These are phyloP conservation scores for Pseudopithomyces chartarum DNA, from an alignment of 2,329 filamentous ascomycete species.

Conservation along the genomic window DNA sequence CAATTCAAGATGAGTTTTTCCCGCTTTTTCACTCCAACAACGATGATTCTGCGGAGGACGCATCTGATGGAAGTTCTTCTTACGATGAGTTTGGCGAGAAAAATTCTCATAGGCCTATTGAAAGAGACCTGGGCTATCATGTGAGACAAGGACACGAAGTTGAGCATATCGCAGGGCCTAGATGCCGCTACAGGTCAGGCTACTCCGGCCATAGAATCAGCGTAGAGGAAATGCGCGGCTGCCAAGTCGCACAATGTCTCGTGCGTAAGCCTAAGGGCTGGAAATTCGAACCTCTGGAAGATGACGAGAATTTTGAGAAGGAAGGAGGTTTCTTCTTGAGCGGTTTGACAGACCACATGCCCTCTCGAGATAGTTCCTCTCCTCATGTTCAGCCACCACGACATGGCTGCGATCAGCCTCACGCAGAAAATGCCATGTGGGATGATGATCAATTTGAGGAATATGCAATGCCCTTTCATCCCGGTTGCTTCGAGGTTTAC, in stretches of 20 bases:
- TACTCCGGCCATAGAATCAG: slow-evolving; percentile 14
- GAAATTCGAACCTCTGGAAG: slow-evolving; percentile 4
- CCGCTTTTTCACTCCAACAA: slow-evolving; percentile 1
- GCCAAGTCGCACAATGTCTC: slow-evolving; percentile 12
- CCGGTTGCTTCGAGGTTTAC: slow-evolving; percentile 13
- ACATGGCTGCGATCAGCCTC: slow-evolving; percentile 1
- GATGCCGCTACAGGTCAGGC: slow-evolving; percentile 4
- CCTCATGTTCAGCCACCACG: slow-evolving; percentile 6
- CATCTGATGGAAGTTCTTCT: background rate
- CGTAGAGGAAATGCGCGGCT: slow-evolving; percentile 15
- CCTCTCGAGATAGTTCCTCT: slow-evolving; percentile 1
- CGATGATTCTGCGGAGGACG: background rate
- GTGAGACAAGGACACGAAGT: background rate
- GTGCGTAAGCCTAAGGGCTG: slow-evolving; percentile 4
- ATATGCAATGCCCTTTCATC: slow-evolving; percentile 11
- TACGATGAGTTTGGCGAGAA: background rate
- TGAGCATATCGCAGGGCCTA: slow-evolving; percentile 13
- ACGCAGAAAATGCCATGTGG: background rate
- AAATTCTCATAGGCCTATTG: too few relatives aligned
- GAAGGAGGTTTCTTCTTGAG: slow-evolving; percentile 4
- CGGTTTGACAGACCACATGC: slow-evolving; percentile 11
- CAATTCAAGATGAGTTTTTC: slow-evolving; percentile 1
- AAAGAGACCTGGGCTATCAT: background rate
- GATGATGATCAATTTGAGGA: background rate
- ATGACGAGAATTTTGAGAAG: slow-evolving; percentile 16